Conservation (phyloP, 139 green algal genomes). For the Limnomonas spitsbergensis region DNA sequence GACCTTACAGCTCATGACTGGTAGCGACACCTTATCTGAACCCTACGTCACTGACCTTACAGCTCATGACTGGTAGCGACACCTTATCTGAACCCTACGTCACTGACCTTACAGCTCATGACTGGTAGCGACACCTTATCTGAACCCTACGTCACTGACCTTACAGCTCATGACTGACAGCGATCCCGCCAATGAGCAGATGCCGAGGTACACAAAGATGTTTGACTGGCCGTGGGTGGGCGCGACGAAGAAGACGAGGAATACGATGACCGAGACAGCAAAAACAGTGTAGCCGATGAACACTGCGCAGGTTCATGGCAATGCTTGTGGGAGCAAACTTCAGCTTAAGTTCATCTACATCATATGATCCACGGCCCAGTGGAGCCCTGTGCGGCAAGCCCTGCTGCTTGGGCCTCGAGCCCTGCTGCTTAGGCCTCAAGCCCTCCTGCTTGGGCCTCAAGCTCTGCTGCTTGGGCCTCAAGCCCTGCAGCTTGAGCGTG, state of each 20-base stretch:
- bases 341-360: background rate
- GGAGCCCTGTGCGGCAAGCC: no score
- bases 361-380: background rate
- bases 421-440: no score
- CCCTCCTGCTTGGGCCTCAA: no score
- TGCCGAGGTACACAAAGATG: slow-evolving; percentile 91
- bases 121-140: slow-evolving; percentile 89
- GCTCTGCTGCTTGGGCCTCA: no score
- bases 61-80: no score
- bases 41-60: no score
- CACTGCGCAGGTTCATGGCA: slow-evolving; percentile 37
- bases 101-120: slow-evolving; percentile 91
- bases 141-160: no score
- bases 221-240: slow-evolving; percentile 64
- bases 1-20: no score
- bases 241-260: slow-evolving; percentile 43
- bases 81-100: no score
- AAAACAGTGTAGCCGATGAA: slow-evolving; percentile 81
- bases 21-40: no score
- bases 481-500: no score
- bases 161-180: slow-evolving; percentile 96
- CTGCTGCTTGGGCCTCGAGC: no score
- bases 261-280: slow-evolving; percentile 52
- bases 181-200: slow-evolving; percentile 91
- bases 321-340: background rate